Percentiles rank a stretch among this genome's conserved stretches.
phyloP scores from a whole-genome alignment of 2,329 filamentous ascomycete genomes.

The Exophiala oligosperma region DNA sequence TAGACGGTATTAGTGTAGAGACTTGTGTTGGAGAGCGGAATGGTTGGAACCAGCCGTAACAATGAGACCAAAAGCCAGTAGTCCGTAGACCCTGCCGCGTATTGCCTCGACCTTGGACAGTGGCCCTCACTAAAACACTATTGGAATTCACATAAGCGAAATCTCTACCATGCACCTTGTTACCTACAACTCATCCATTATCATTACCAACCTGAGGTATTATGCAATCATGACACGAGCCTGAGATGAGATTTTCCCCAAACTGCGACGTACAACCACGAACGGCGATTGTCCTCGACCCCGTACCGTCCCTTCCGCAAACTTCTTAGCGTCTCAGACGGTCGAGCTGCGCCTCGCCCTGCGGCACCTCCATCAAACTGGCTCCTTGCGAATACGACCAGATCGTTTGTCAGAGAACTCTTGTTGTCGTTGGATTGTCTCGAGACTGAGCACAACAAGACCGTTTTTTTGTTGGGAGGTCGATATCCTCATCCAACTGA shows the following conservation, averaged over 20 bases:
- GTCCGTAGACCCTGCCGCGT: neutral
- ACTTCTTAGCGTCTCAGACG: conserved; percentile 20
- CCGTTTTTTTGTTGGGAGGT: neutral
- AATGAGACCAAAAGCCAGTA: no score
- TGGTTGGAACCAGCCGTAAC: no score
- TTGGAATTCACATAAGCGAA: neutral
- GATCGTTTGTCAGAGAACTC: neutral
- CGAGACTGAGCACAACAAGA: neutral
- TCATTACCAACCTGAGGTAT: neutral
- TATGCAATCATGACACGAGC: conserved; percentile 27
- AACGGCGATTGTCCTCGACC: neutral
- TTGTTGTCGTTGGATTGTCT: conserved; percentile 2
- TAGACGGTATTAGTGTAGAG: no score
- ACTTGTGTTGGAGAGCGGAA: no score
- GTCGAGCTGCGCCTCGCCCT: conserved; percentile 22
- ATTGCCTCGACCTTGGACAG: neutral
- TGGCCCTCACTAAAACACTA: neutral
- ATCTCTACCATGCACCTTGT: no score
- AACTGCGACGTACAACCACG: neutral
- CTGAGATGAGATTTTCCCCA: neutral
- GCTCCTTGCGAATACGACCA: conserved; percentile 20
- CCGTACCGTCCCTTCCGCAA: conserved; percentile 19
- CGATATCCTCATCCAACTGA: neutral
- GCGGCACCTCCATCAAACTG: conserved; percentile 5
- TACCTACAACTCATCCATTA: conserved; percentile 3